phyloP scores from a whole-genome alignment of 805 yeast genomes.

The Spathaspora boniae region DNA sequence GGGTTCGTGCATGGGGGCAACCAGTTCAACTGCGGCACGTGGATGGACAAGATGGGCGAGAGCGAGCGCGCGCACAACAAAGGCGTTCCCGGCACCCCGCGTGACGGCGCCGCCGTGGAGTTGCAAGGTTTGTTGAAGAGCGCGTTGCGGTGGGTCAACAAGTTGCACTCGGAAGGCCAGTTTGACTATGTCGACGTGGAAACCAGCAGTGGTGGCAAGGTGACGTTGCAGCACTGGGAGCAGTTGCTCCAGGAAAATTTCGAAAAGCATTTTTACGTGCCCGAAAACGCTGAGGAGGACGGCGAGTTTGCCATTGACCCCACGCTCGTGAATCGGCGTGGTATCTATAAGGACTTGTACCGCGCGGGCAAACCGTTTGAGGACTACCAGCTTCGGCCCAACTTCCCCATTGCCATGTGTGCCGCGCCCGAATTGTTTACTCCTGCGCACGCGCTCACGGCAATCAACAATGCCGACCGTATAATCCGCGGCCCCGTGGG shows the following conservation, averaged over 20 bases:
- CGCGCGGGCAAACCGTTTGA: slow-evolving; percentile 82
- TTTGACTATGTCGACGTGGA: slow-evolving; percentile 59
- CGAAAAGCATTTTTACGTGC: slow-evolving; percentile 77
- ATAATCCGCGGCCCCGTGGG: slow-evolving; percentile 86
- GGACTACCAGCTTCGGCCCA: slow-evolving; percentile 90
- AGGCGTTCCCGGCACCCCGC: slow-evolving; percentile 96
- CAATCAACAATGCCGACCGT: slow-evolving; percentile 68
- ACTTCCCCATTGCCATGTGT: slow-evolving; percentile 88
- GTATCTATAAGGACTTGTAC: slow-evolving; percentile 87
- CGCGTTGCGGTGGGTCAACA: slow-evolving; percentile 72
- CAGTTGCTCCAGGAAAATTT: slow-evolving; percentile 63
- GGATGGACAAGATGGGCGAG: slow-evolving; percentile 99
- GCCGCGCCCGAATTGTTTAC: slow-evolving; percentile 92
- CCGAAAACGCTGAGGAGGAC: slow-evolving; percentile 62
- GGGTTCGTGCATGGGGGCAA: slow-evolving; percentile 91
- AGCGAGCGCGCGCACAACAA: slow-evolving; percentile 74
- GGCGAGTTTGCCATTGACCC: slow-evolving; percentile 57
- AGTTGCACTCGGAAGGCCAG: slow-evolving; percentile 48
- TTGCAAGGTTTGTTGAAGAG: slow-evolving; percentile 87
- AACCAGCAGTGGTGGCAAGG: slow-evolving; percentile 52
- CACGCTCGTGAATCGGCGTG: slow-evolving; percentile 76
- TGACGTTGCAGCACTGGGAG: slow-evolving; percentile 72
- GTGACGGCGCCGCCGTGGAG: slow-evolving; percentile 96
- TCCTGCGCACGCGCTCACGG: slow-evolving; percentile 54
- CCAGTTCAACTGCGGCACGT: slow-evolving; percentile 92